Evolutionary conservation across 768 basidiomycete genomes (phyloP).

Genomic region (Boletellus sp.): DNA sequence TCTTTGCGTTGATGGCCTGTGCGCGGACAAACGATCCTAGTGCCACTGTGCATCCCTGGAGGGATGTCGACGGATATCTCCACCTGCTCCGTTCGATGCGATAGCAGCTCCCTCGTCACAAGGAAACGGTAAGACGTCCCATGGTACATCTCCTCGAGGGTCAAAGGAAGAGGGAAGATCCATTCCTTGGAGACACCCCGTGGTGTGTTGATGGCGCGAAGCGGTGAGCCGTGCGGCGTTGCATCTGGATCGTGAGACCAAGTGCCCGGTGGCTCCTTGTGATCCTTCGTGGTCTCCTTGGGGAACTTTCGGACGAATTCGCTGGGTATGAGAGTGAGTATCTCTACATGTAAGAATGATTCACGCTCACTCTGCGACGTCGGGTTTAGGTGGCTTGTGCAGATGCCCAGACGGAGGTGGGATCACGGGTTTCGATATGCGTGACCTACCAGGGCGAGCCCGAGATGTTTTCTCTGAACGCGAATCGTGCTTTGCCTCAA

Average conservation of each 20-base stretch:
- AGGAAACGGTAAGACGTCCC: slow-evolving; percentile 57
- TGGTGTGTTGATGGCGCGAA: slow-evolving; percentile 38
- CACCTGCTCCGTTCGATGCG: slow-evolving; percentile 48
- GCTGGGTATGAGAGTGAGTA: slow-evolving; percentile 17
- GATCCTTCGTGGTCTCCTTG: slow-evolving; percentile 9
- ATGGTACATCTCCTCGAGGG: slow-evolving; percentile 58
- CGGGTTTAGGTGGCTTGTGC: slow-evolving; percentile 21
- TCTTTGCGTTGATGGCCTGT: slow-evolving; percentile 63
- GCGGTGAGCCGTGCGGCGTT: slow-evolving; percentile 34
- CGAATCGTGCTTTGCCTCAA: slow-evolving; percentile 1
- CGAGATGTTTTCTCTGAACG: slow-evolving; percentile 13
- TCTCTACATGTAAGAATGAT: not conserved
- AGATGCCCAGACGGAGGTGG: slow-evolving; percentile 25
- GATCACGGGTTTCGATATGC: slow-evolving; percentile 26
- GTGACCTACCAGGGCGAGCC: slow-evolving; percentile 12
- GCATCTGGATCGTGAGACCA: slow-evolving; percentile 14
- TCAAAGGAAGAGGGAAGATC: slow-evolving; percentile 60
- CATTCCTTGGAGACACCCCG: slow-evolving; percentile 52
- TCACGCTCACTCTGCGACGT: slow-evolving; percentile 28
- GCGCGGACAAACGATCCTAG: slow-evolving; percentile 56
- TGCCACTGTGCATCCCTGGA: slow-evolving; percentile 58
- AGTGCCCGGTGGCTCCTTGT: slow-evolving; percentile 2
- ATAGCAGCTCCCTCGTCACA: slow-evolving; percentile 53
- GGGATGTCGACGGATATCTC: slow-evolving; percentile 59
- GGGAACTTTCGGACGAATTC: slow-evolving; percentile 30